Evolutionary conservation across 1,284 basidiomycete genomes (phyloP), one percentile per base, ranked within the genome.

Genomic region (Anthracocystis walkeri): DNA sequence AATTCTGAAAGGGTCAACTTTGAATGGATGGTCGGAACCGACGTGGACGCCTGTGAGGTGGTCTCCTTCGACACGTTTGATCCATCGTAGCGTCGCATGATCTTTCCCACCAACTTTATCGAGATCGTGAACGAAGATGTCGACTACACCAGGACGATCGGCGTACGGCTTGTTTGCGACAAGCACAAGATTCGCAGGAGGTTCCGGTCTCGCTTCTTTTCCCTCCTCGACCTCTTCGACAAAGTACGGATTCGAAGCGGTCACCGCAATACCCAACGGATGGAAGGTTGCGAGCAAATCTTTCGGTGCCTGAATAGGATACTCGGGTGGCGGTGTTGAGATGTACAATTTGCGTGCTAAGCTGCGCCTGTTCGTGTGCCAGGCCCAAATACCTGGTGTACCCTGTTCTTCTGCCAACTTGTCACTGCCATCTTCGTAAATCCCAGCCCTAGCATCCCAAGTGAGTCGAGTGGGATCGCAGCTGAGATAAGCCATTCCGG

Each of bases 101-200:
- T 67, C 66, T 49, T 69, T 69, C 10, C 61, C 56, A n/a, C 68
- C 67, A 31, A 65, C 31, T 50, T 61, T 61, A 59, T 73, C 66
- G 12, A 80, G 58, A 40, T 78, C 66, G 52, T 80, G 78, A 0
- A 80, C 76, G 42, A 80, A 78, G 25, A 77, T 57, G 31, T 80
- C 78, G 14, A 80, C 58, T 12, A 80, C 76, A 40, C 76, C 73
- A 2, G 67, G 57, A 5, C 54, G 55, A 25, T 70, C 59, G 10
- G 69, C 59, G 10, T 69, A 67, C 16, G 78, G 78, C 50, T 80
- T 71, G 55, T 78, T 78, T 33, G 77, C 65, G 14, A 80, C 74
- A 14, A 80, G 29, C 4, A 80, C 53, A 2, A 78, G 54, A 16
- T 78, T 64, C 4, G 73, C 66, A 21, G 73, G 67, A 4, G 73